phyloP scores from a whole-genome alignment of 208 protist genomes.

The Leishmania martiniquensis region DNA sequence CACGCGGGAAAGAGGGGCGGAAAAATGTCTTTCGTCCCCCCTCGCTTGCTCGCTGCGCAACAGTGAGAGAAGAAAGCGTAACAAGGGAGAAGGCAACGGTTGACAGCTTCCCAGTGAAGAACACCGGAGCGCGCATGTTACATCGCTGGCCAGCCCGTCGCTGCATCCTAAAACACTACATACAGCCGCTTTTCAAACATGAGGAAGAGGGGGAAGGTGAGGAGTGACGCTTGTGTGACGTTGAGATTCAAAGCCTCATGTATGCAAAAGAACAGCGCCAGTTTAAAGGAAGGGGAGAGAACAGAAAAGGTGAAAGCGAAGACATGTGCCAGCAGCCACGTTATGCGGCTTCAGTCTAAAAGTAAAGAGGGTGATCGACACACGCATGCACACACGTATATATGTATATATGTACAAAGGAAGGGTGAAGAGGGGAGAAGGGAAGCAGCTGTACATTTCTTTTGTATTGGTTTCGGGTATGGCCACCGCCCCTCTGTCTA shows the following conservation, averaged over 20 bases:
- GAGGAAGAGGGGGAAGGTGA: not conserved
- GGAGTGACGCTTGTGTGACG: not conserved
- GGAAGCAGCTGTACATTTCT: not conserved
- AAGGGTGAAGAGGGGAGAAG: not conserved
- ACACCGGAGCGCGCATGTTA: not conserved
- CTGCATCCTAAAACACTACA: not conserved
- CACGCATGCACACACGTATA: no score
- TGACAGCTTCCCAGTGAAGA: not conserved
- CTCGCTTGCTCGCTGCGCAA: not conserved
- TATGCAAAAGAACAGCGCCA: not conserved
- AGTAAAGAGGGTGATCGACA: not conserved
- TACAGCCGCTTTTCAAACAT: no score
- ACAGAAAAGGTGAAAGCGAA: not conserved
- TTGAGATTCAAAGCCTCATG: not conserved
- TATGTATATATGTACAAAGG: not conserved
- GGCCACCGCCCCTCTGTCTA: not conserved
- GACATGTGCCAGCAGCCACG: not conserved
- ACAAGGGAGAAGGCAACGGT: not conserved
- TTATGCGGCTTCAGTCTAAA: not conserved
- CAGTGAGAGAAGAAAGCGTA: conserved; percentile 4
- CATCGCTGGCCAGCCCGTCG: not conserved
- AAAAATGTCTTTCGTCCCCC: not conserved
- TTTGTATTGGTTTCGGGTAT: no score
- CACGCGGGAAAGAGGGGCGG: not conserved
- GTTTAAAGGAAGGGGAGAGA: not conserved